phyloP scores from a whole-genome alignment of 345 rosid genomes.

The Populus euphratica region DNA sequence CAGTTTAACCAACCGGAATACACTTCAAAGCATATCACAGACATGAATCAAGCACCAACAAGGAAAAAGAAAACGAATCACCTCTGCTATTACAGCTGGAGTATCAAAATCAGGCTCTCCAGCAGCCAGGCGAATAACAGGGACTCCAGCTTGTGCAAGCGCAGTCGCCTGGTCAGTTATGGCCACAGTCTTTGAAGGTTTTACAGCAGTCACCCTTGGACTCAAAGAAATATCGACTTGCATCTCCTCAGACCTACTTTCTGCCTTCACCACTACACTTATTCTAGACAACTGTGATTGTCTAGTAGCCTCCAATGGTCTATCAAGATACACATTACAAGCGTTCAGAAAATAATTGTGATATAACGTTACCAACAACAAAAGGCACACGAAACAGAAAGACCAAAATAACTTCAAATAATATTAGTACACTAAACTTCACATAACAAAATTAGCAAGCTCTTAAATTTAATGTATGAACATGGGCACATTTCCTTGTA shows the following conservation, averaged over 20 bases:
- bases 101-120: slow-evolving; percentile 99
- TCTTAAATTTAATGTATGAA: background rate
- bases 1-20: background rate
- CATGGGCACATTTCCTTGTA: background rate
- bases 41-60: background rate
- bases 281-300: slow-evolving; percentile 26
- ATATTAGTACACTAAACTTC: too few relatives aligned
- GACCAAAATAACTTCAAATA: background rate
- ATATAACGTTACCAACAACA: background rate
- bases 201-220: slow-evolving; percentile 76
- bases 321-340: background rate
- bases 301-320: slow-evolving; percentile 34
- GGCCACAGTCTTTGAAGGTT: slow-evolving; percentile 91
- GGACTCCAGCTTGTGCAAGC: slow-evolving; percentile 81
- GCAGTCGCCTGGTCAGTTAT: slow-evolving; percentile 92
- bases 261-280: slow-evolving; percentile 45
- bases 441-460: background rate
- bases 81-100: slow-evolving; percentile 73
- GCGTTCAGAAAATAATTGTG: background rate
- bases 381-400: background rate
- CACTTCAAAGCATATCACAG: background rate
- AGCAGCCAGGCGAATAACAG: slow-evolving; percentile 86
- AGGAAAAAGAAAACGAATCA: slow-evolving; percentile 5
- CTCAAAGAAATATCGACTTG: slow-evolving; percentile 70
- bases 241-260: slow-evolving; percentile 29